phyloP scores from a whole-genome alignment of 306 rosid species.

The Vicia sativa region DNA sequence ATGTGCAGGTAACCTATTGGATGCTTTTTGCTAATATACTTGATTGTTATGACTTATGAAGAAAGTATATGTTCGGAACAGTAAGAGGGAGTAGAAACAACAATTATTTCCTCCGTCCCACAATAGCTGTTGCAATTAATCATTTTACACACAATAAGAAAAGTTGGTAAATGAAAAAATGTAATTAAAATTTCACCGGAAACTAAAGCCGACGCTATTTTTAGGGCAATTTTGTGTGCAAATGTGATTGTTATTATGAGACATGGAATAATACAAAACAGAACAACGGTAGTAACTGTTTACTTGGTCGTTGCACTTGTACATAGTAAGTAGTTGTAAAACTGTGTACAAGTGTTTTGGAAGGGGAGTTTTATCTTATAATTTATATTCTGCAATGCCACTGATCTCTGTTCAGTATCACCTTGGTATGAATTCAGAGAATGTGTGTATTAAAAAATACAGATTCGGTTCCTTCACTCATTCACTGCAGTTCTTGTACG shows the following conservation, averaged over 20 bases:
- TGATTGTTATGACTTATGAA: slow-evolving; percentile 15
- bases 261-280: background rate
- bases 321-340: background rate
- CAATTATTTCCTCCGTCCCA: background rate
- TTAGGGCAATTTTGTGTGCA: too few relatives aligned
- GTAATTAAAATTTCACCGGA: too few relatives aligned
- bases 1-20: slow-evolving; percentile 75
- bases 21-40: slow-evolving; percentile 8
- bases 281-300: slow-evolving; percentile 1
- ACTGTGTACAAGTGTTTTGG: background rate
- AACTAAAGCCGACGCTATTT: too few relatives aligned
- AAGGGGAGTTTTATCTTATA: background rate
- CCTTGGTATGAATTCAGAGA: background rate
- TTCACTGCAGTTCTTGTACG: background rate
- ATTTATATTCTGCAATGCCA: background rate
- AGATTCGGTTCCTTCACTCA: background rate
- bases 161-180: too few relatives aligned
- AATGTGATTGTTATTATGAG: background rate
- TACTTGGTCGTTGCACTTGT: slow-evolving; percentile 7
- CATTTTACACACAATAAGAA: too few relatives aligned
- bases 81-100: slow-evolving; percentile 6
- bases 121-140: too few relatives aligned
- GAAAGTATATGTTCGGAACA: background rate
- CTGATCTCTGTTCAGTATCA: slow-evolving; percentile 14
- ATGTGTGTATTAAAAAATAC: background rate